Evolutionary conservation across 202 grass and related monocot genomes (phyloP), one percentile per base, ranked within the genome.

Genomic region (Schoenoplectus tabernaemontani): DNA sequence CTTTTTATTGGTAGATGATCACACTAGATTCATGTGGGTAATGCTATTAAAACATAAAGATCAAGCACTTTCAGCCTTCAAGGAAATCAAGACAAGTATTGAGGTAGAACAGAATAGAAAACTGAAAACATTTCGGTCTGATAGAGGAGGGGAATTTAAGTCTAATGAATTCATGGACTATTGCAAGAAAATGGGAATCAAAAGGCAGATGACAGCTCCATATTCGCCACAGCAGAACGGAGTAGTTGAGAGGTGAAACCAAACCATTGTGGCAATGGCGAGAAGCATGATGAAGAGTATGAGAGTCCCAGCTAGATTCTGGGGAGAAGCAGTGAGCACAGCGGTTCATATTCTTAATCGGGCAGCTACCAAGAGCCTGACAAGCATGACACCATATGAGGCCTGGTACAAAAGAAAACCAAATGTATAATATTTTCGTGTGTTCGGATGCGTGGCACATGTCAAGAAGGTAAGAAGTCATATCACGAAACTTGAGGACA

Each of bases 141-240:
- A 87, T 60, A 20, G 41, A 72, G 43, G 56, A 10, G 42, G 63
- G 2, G 63, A 87, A 46, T 87, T 80, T 59, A 80, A 39, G 7
- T 87, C 76, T 15, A 68, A 46, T 7, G 63, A 53, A 62, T 87
- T 80, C 4, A 77, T 15, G n/a, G 9, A 9, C 53, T 74, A 36
- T 77, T 87, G 66, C 39, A 22, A 76, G 17, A 12, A 46, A 23
- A 3, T 44, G 30, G 58, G 58, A 0, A 81, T 81, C 19, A 1
- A 2, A 8, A 74, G 58, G 13, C 66, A 81, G 5, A 22, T 84
- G 19, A 87, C 19, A 12, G 12, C 61, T 17, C 61, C 61, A 0
- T 37, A 64, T 16, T 64, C 61, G 0, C 61, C 61, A 17, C 61
- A 87, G 3, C 41, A 80, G 34, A 87, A 83, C 58, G 20, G 64